phyloP scores from a whole-genome alignment of 2,329 filamentous ascomycete species.

The Pseudogymnoascus pannorum region DNA sequence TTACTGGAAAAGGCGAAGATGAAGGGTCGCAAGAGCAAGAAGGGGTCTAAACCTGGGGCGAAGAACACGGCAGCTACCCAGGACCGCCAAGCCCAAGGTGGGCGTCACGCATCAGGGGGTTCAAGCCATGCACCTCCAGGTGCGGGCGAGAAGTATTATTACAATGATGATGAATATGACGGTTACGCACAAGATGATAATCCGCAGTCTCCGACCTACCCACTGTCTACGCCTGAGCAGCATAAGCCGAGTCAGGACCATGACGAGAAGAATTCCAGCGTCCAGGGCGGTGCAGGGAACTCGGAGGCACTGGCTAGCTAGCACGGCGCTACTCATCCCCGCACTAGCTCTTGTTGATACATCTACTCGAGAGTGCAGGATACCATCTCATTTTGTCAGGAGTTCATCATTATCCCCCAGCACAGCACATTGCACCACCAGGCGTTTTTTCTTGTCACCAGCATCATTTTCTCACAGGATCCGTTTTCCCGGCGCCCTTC shows the following conservation, averaged over 20 bases:
- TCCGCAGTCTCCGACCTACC: constrained; percentile 26
- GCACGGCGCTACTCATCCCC: not conserved
- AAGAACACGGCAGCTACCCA: constrained; percentile 20
- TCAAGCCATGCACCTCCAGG: constrained; percentile 28
- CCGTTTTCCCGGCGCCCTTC: not conserved
- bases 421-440: constrained; percentile 2
- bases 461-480: not conserved
- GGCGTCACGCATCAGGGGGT: constrained; percentile 24
- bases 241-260: constrained; percentile 25
- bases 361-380: not conserved
- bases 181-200: constrained; percentile 20
- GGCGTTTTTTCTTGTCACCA: not conserved
- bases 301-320: constrained; percentile 6
- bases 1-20: constrained; percentile 89
- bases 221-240: constrained; percentile 29
- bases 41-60: constrained; percentile 55
- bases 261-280: constrained; percentile 32
- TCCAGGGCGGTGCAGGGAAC: constrained; percentile 36
- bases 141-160: constrained; percentile 39
- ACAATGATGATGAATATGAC: constrained; percentile 40
- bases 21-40: constrained; percentile 85
- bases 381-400: not conserved
- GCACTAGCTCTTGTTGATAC: constrained; percentile 1
- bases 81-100: constrained; percentile 21
- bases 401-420: constrained; percentile 3